A percentile compares a stretch with the other conserved stretches of the same genome.
Conservation (phyloP, 2,329 filamentous ascomycete genomes). For the Davidsoniella eucalypti region DNA sequence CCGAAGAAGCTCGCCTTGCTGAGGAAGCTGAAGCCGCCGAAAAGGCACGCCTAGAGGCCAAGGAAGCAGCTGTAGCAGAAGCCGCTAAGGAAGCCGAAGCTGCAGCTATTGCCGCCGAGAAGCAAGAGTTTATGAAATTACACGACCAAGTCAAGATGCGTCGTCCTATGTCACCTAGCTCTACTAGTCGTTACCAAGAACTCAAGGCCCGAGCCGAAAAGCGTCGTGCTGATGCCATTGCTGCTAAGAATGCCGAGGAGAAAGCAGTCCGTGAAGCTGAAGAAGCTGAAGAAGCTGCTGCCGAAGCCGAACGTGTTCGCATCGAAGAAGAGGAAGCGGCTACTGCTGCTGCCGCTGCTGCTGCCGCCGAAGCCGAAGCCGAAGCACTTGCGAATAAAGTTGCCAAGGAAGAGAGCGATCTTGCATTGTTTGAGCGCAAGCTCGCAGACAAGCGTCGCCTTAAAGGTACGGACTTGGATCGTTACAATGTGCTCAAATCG, state of each 20-base stretch:
- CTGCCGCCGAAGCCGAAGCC: slow-evolving; percentile 1
- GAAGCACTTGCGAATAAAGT: slow-evolving; percentile 1
- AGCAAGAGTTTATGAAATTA: slow-evolving; percentile 15
- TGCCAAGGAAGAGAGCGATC: slow-evolving; percentile 6
- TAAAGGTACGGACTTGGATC: slow-evolving; percentile 1
- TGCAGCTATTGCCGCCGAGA: slow-evolving; percentile 18
- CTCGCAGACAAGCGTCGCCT: background rate
- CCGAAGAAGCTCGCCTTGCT: slow-evolving; percentile 3
- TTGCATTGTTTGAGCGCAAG: slow-evolving; percentile 6
- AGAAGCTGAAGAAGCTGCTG: slow-evolving; percentile 17
- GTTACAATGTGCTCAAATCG: slow-evolving; percentile 6
- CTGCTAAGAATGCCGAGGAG: slow-evolving; percentile 20
- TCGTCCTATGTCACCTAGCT: slow-evolving; percentile 1
- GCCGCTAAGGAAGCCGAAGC: slow-evolving; percentile 16
- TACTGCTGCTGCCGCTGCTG: background rate
- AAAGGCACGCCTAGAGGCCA: slow-evolving; percentile 13
- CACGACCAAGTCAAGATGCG: slow-evolving; percentile 9
- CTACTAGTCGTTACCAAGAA: slow-evolving; percentile 1
- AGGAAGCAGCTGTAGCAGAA: slow-evolving; percentile 6
- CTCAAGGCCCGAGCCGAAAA: slow-evolving; percentile 12
- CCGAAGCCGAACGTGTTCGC: slow-evolving; percentile 4
- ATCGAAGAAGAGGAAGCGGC: slow-evolving; percentile 5
- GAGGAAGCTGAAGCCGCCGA: slow-evolving; percentile 11
- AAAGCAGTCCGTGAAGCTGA: slow-evolving; percentile 17
- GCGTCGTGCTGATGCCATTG: slow-evolving; percentile 19